Conservation (phyloP, 1,284 basidiomycete species). For the Naganishia albida region DNA sequence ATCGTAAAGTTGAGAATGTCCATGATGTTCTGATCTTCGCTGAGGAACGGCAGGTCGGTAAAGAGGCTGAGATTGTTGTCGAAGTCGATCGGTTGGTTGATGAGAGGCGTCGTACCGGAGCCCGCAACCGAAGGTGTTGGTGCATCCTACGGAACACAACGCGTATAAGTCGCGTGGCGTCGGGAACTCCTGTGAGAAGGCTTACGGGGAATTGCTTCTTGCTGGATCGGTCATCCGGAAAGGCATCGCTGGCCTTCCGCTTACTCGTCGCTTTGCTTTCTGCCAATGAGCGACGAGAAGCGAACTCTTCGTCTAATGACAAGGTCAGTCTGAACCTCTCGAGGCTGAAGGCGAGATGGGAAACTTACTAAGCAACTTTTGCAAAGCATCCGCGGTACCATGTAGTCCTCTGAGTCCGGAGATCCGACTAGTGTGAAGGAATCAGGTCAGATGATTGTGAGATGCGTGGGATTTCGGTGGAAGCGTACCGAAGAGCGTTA, state of each 20-base stretch:
- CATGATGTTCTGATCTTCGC: slow-evolving; percentile 27
- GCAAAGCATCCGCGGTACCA: slow-evolving; percentile 27
- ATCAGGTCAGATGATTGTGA: neutral
- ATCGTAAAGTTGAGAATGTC: slow-evolving; percentile 28
- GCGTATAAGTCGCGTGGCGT: neutral
- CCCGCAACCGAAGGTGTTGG: slow-evolving; percentile 19
- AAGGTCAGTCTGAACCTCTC: neutral
- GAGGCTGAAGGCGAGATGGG: neutral
- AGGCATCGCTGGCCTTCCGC: slow-evolving; percentile 7
- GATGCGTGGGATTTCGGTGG: neutral
- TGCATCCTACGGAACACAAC: slow-evolving; percentile 1
- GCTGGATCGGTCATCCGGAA: slow-evolving; percentile 11
- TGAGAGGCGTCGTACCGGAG: slow-evolving; percentile 19
- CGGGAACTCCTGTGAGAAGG: no score
- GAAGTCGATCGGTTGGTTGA: slow-evolving; percentile 22
- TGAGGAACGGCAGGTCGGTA: slow-evolving; percentile 23
- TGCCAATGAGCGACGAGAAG: slow-evolving; percentile 14
- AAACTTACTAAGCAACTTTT: slow-evolving; percentile 28
- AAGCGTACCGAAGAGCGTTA: slow-evolving; percentile 23
- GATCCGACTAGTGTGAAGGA: slow-evolving; percentile 1
- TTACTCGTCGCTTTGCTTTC: slow-evolving; percentile 9
- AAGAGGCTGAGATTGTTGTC: slow-evolving; percentile 25
- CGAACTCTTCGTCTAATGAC: slow-evolving; percentile 25
- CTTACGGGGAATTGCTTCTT: slow-evolving; percentile 17
- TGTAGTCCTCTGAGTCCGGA: slow-evolving; percentile 24